Evolutionary conservation across 164 flowering plant species (phyloP).

Genomic region (Euptelea pleiosperma): DNA sequence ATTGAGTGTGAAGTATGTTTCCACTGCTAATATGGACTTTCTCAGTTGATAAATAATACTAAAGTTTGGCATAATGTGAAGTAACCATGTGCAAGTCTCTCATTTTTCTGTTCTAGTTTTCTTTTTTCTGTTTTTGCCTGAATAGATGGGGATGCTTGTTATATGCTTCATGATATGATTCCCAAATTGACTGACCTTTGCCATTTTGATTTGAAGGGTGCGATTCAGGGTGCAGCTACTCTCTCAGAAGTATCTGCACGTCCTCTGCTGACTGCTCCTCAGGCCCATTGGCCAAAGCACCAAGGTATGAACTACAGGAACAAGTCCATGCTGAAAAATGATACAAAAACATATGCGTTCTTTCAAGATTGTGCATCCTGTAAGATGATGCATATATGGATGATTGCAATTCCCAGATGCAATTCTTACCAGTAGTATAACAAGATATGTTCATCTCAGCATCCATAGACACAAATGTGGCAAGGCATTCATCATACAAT

Average conservation of each 20-base stretch:
- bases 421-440: too few relatives aligned
- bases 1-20: not conserved
- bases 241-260: slow-evolving; percentile 41
- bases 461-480: too few relatives aligned
- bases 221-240: slow-evolving; percentile 41
- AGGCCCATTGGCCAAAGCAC: slow-evolving; percentile 52
- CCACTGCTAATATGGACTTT: not conserved
- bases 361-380: not conserved
- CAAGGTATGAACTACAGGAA: slow-evolving; percentile 60
- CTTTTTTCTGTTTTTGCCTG: not conserved
- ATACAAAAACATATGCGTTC: not conserved
- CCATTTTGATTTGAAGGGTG: slow-evolving; percentile 38
- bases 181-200: not conserved
- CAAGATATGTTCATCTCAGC: too few relatives aligned
- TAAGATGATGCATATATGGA: not conserved
- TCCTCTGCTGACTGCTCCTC: slow-evolving; percentile 40
- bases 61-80: not conserved
- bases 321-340: too few relatives aligned
- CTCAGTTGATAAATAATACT: not conserved
- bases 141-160: not conserved
- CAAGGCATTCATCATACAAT: too few relatives aligned
- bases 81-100: too few relatives aligned
- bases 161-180: slow-evolving; percentile 2
- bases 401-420: not conserved
- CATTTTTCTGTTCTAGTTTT: not conserved